Base-by-base conservation (phyloP, 192 early-diverging fungal genomes). In the Dispira simplex region DNA sequence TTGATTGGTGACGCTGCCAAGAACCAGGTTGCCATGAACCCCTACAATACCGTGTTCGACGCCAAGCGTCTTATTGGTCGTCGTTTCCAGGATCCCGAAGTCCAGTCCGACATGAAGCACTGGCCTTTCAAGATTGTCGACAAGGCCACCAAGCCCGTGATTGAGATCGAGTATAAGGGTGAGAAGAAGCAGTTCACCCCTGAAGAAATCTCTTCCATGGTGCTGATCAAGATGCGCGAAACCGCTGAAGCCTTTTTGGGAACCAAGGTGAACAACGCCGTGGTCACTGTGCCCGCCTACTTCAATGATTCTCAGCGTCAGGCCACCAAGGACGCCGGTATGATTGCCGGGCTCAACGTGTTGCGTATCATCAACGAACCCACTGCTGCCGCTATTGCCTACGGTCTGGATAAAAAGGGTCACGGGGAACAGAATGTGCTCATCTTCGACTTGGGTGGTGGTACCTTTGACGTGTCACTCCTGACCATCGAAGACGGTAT, bases 151-250 rank as follows among this genome's bases (percentile, higher is more conserved):
- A 89, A 90, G 77, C 93, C 93, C 63, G 72, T 76, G 65, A 87
- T 97, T 74, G 73, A 85, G 67, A 88, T 95, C 60, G 64, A 78
- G 49, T 80, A 90, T 65, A 95, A 97, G 87, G 90, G 90, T 67
- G 83, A 89, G 70, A 67, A 71, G 67, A 91, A 91, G 81, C 77
- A 74, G 45, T 92, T 95, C 75, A 82, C 88, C 44, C 91, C 93
- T 54, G 93, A 97, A 78, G 93, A 95, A 77, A 87, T 98, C 78
- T 98, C 95, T 21, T 89, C 95, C 68, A 95, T 98, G 92, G 85
- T 98, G 63, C 82, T 98, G 54, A 68, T 77, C 75, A 93, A 91
- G 76, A 95, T 98, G 90, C 92, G 91, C 85, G 90, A 92, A 66
- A 86, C 82, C 65, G 92, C 92, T 64, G 92, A 93, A 77, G 73